A percentile compares a stretch with the other conserved stretches of the same genome.
Evolutionary conservation across 768 basidiomycete genomes (phyloP).

Genomic region (Chlorophyllum brunneum): DNA sequence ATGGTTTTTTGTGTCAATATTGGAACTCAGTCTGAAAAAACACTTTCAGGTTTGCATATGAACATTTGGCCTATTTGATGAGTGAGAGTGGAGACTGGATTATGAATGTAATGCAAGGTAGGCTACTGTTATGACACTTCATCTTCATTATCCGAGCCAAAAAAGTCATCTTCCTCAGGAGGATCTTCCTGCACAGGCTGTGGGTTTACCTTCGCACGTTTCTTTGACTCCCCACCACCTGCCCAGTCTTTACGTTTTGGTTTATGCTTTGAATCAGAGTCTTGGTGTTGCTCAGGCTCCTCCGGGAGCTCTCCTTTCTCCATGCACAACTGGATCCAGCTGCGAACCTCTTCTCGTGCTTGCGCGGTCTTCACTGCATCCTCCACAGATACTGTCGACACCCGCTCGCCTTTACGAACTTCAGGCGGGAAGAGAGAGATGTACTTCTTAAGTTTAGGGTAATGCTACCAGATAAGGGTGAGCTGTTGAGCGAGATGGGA

Average conservation of each 20-base stretch:
- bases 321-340: constrained; percentile 60
- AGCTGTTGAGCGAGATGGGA: not conserved
- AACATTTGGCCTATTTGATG: too few species aligned
- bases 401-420: constrained; percentile 35
- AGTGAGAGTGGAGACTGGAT: too few species aligned
- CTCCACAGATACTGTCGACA: constrained; percentile 19
- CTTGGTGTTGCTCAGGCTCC: constrained; percentile 54
- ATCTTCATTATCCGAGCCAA: constrained; percentile 31
- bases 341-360: constrained; percentile 55
- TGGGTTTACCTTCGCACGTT: constrained; percentile 3
- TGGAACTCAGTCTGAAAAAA: not conserved
- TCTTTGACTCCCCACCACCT: constrained; percentile 3
- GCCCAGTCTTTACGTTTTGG: constrained; percentile 9
- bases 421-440: constrained; percentile 85
- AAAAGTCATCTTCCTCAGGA: constrained; percentile 35
- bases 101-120: not conserved
- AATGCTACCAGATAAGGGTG: constrained; percentile 50
- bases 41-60: too few species aligned
- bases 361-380: constrained; percentile 38
- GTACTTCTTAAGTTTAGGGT: constrained; percentile 84
- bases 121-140: constrained; percentile 9
- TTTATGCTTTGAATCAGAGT: not conserved
- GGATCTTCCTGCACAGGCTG: constrained; percentile 14
- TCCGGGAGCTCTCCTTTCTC: constrained; percentile 47
- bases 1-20: not conserved